Conservation (phyloP, 305 asterid genomes). For the Ajuga reptans region DNA sequence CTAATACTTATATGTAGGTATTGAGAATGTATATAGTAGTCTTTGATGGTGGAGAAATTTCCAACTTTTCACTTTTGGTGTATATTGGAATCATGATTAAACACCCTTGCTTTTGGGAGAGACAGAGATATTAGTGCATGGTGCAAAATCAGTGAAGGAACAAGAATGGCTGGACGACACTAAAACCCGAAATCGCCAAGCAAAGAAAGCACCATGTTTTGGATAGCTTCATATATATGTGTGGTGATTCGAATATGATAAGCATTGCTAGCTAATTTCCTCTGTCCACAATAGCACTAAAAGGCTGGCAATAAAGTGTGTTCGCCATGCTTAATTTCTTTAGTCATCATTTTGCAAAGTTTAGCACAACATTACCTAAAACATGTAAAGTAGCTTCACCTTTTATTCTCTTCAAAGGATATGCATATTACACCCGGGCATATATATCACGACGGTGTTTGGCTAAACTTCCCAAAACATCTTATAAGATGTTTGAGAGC, state of each 20-base stretch:
- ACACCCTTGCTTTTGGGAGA: conserved; percentile 34
- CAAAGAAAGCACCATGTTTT: conserved; percentile 19
- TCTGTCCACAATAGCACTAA: conserved; percentile 26
- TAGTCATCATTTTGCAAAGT: conserved; percentile 13
- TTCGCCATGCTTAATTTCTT: conserved; percentile 2
- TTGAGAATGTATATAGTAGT: neutral
- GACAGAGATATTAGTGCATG: conserved; percentile 9
- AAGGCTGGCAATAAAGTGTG: conserved; percentile 22
- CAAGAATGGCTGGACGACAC: too few relatives aligned
- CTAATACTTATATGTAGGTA: neutral
- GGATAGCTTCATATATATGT: conserved; percentile 14
- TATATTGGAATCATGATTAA: conserved; percentile 25
- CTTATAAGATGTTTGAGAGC: too few relatives aligned
- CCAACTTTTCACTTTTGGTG: conserved; percentile 8
- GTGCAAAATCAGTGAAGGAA: conserved; percentile 22
- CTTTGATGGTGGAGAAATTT: neutral
- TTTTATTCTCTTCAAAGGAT: conserved; percentile 10
- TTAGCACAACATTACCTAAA: conserved; percentile 3
- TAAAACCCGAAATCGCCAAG: conserved; percentile 20
- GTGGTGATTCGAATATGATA: conserved; percentile 3
- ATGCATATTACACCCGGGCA: too few relatives aligned
- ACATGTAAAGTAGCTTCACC: conserved; percentile 24
- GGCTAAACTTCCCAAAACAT: too few relatives aligned
- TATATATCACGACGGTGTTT: too few relatives aligned
- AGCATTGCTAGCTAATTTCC: conserved; percentile 18